phyloP scores from a whole-genome alignment of 106 monocot genomes.

The Acanthochlamys bracteata region DNA sequence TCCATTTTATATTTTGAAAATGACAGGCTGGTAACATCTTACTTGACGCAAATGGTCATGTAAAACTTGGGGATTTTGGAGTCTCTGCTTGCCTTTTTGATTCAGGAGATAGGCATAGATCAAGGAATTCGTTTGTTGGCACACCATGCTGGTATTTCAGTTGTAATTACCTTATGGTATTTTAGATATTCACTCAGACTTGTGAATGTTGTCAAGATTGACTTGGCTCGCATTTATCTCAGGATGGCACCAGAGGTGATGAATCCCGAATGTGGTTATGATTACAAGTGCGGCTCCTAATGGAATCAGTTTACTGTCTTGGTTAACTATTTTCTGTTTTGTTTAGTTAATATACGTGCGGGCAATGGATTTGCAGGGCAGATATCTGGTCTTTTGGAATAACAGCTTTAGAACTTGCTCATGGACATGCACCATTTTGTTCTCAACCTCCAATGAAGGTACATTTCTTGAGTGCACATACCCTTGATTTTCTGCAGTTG shows the following conservation, averaged over 20 bases:
- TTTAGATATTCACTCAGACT: background rate
- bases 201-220: background rate
- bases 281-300: conserved; percentile 62
- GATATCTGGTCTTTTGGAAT: conserved; percentile 99
- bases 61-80: conserved; percentile 94
- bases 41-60: conserved; percentile 48
- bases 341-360: background rate
- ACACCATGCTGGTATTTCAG: conserved; percentile 85
- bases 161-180: background rate
- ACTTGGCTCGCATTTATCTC: background rate
- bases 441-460: conserved; percentile 93
- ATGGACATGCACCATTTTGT: conserved; percentile 91
- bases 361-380: conserved; percentile 41
- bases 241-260: conserved; percentile 99
- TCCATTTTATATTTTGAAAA: background rate
- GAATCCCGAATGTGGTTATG: conserved; percentile 67
- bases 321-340: background rate
- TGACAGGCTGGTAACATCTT: conserved; percentile 85
- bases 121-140: conserved; percentile 84
- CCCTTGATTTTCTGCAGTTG: too few relatives aligned
- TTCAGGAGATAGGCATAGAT: conserved; percentile 72
- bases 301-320: background rate
- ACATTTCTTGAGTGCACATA: background rate
- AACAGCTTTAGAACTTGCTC: conserved; percentile 93
- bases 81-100: conserved; percentile 88